Conservation (phyloP, 768 basidiomycete species). For the Leccinum obscurum region DNA sequence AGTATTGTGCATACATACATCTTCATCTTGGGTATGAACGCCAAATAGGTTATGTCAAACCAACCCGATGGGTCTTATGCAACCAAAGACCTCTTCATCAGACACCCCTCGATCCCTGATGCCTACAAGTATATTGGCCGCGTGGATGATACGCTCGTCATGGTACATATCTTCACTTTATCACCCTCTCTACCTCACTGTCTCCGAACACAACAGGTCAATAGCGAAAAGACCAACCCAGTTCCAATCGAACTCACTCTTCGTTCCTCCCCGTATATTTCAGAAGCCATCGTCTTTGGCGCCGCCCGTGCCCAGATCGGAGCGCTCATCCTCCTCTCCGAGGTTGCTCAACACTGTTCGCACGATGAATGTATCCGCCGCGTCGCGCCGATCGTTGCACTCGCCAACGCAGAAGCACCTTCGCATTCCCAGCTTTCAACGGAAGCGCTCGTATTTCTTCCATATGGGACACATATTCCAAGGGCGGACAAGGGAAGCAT, state of each 20-base stretch:
- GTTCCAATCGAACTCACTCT: slow-evolving; percentile 54
- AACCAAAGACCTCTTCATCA: slow-evolving; percentile 53
- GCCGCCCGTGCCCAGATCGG: slow-evolving; percentile 49
- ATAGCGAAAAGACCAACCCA: slow-evolving; percentile 58
- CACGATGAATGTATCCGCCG: slow-evolving; percentile 35
- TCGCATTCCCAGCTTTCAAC: slow-evolving; percentile 52
- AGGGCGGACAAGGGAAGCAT: slow-evolving; percentile 53
- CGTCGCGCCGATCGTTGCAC: slow-evolving; percentile 40
- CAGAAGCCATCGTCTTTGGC: slow-evolving; percentile 57
- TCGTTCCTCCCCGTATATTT: slow-evolving; percentile 39
- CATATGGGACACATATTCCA: slow-evolving; percentile 48
- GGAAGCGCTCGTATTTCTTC: slow-evolving; percentile 52
- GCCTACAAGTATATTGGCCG: slow-evolving; percentile 53
- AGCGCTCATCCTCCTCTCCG: slow-evolving; percentile 50
- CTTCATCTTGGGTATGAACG: neutral
- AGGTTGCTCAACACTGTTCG: slow-evolving; percentile 31
- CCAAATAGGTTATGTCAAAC: slow-evolving; percentile 35
- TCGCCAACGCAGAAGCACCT: slow-evolving; percentile 53
- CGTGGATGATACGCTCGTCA: slow-evolving; percentile 54
- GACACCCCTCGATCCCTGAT: slow-evolving; percentile 43
- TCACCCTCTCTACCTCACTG: slow-evolving; percentile 9
- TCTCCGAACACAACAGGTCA: slow-evolving; percentile 30
- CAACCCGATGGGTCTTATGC: slow-evolving; percentile 54
- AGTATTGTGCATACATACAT: slow-evolving; percentile 3
- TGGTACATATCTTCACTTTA: slow-evolving; percentile 14